A percentile compares a stretch with the other conserved stretches of the same genome.
Conservation (phyloP, 192 early-diverging fungal genomes). For the Spizellomyces sp. region DNA sequence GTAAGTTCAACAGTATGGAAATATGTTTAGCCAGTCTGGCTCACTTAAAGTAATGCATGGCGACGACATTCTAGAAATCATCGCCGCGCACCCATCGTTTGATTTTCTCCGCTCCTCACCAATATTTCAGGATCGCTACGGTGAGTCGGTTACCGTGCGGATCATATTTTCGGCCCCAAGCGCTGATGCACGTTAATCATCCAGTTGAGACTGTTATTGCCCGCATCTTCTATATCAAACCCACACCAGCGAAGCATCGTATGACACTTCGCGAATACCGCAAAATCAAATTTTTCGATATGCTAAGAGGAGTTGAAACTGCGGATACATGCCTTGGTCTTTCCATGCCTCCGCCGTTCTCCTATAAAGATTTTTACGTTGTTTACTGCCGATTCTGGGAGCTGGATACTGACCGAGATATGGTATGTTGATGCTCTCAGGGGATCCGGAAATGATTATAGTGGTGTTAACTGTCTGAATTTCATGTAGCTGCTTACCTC, state of each 20-base stretch:
- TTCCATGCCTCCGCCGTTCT: slow-evolving; percentile 79
- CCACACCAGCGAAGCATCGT: slow-evolving; percentile 62
- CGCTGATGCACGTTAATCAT: background rate
- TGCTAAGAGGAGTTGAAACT: slow-evolving; percentile 64
- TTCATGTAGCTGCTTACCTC: slow-evolving; percentile 38
- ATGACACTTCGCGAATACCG: slow-evolving; percentile 80
- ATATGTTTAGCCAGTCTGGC: slow-evolving; percentile 3
- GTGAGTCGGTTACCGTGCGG: slow-evolving; percentile 42
- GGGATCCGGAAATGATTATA: background rate
- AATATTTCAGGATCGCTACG: slow-evolving; percentile 83
- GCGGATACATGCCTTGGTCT: slow-evolving; percentile 47
- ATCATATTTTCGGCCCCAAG: background rate
- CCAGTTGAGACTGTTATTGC: slow-evolving; percentile 86
- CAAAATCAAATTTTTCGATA: slow-evolving; percentile 62
- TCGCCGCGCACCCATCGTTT: slow-evolving; percentile 80
- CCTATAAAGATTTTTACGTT: slow-evolving; percentile 97
- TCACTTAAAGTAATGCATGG: background rate
- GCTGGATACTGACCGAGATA: slow-evolving; percentile 85
- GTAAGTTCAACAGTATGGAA: slow-evolving; percentile 1
- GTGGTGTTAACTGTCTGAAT: background rate
- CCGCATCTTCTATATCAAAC: slow-evolving; percentile 77
- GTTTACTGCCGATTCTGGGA: slow-evolving; percentile 97
- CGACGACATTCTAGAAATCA: slow-evolving; percentile 60
- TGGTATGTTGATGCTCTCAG: slow-evolving; percentile 42
- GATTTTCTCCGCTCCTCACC: slow-evolving; percentile 79